phyloP scores from a whole-genome alignment of 495 filamentous ascomycete species.

The Xylaria longipes region DNA sequence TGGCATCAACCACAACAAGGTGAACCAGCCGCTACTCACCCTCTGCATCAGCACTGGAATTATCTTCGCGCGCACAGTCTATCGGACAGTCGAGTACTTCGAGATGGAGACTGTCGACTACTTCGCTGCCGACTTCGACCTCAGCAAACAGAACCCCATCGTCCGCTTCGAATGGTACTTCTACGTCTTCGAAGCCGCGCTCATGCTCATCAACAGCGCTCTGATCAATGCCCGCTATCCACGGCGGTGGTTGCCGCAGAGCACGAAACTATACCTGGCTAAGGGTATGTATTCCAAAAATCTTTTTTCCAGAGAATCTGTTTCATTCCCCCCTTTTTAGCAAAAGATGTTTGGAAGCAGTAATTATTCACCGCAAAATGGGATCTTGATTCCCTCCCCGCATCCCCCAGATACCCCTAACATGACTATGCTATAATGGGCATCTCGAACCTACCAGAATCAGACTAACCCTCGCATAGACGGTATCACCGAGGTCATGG shows the following conservation, averaged over 20 bases:
- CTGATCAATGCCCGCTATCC: constrained; percentile 71
- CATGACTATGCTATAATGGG: not conserved
- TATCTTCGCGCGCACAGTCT: constrained; percentile 68
- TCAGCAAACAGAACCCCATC: constrained; percentile 52
- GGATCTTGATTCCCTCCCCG: not conserved
- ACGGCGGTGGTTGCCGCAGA: constrained; percentile 63
- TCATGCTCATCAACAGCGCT: constrained; percentile 69
- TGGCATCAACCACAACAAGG: constrained; percentile 59
- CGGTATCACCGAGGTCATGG: constrained; percentile 68
- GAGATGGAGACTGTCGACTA: constrained; percentile 44
- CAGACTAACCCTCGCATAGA: constrained; percentile 34
- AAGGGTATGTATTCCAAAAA: constrained; percentile 37
- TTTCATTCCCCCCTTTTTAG: not conserved
- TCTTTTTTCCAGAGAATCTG: not conserved
- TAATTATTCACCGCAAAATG: not conserved
- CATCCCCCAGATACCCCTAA: not conserved
- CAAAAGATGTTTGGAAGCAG: not conserved
- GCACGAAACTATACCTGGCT: constrained; percentile 68
- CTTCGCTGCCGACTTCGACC: constrained; percentile 38
- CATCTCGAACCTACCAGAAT: not conserved
- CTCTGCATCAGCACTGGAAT: constrained; percentile 68
- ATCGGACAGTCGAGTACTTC: constrained; percentile 70
- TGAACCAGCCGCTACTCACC: constrained; percentile 63
- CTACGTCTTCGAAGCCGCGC: constrained; percentile 69
- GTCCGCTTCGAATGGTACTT: constrained; percentile 75